Percentiles rank a stretch among this genome's conserved stretches.
Conservation (phyloP, 306 rosid species). For the Delonix regia region DNA sequence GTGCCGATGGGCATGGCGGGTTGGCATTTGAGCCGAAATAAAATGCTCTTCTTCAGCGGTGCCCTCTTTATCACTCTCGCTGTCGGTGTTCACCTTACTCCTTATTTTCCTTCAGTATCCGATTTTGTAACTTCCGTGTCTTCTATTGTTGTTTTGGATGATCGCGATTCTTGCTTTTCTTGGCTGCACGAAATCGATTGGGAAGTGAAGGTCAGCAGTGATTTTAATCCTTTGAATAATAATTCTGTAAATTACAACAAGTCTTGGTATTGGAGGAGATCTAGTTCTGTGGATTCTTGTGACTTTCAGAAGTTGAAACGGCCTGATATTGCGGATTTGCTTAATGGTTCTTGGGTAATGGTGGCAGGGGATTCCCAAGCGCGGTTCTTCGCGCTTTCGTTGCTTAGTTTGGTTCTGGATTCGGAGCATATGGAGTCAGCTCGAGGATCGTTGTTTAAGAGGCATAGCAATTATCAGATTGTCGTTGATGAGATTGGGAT, state of each 20-base stretch:
- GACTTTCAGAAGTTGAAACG: constrained; percentile 64
- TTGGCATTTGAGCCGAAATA: constrained; percentile 94
- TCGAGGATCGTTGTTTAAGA: constrained; percentile 55
- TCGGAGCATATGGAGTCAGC: constrained; percentile 50
- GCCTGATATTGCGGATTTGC: constrained; percentile 68
- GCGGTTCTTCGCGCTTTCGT: constrained; percentile 55
- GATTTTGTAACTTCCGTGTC: constrained; percentile 75
- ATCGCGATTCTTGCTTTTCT: constrained; percentile 74
- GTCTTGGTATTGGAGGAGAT: constrained; percentile 67
- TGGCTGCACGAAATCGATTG: constrained; percentile 74
- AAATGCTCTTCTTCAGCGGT: constrained; percentile 89
- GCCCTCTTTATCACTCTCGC: constrained; percentile 94
- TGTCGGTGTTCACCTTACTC: constrained; percentile 88
- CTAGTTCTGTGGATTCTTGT: constrained; percentile 53
- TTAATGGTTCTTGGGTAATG: constrained; percentile 90
- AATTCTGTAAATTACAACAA: constrained; percentile 57
- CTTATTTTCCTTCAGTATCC: constrained; percentile 79
- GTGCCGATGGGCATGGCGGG: constrained; percentile 99
- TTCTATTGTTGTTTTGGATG: constrained; percentile 62
- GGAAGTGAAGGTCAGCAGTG: constrained; percentile 50
- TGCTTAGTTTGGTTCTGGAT: constrained; percentile 65
- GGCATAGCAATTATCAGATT: constrained; percentile 79
- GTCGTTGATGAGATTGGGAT: constrained; percentile 63
- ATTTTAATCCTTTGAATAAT: constrained; percentile 47
- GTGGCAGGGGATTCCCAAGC: constrained; percentile 95